Evolutionary conservation across 306 rosid species (phyloP).

Genomic region (Parietaria judaica): DNA sequence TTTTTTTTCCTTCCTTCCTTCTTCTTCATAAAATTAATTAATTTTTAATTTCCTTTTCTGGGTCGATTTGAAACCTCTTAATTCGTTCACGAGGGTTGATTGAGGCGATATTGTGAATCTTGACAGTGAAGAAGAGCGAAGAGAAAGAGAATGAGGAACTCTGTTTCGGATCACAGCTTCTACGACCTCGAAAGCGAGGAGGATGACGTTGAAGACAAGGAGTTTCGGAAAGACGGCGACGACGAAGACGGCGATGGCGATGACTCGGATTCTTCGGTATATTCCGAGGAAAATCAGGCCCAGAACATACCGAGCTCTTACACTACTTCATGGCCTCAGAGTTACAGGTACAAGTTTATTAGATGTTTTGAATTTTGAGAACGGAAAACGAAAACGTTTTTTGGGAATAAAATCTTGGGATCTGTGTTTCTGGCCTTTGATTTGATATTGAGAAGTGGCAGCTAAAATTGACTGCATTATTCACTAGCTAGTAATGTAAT

Average conservation of each 20-base stretch:
- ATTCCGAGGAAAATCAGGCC: constrained; percentile 41
- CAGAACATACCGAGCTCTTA: constrained; percentile 58
- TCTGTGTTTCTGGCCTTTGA: too few species aligned
- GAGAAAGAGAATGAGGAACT: constrained; percentile 53
- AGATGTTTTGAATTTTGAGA: too few species aligned
- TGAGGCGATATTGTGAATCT: background rate
- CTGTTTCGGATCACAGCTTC: constrained; percentile 66
- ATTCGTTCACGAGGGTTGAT: background rate
- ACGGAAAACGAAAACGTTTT: too few species aligned
- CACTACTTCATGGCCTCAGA: constrained; percentile 84
- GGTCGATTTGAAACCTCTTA: background rate
- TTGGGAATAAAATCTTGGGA: background rate
- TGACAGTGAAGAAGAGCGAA: background rate
- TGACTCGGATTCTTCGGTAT: constrained; percentile 71
- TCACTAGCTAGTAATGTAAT: too few species aligned
- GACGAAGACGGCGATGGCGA: constrained; percentile 60
- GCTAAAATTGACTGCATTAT: too few species aligned
- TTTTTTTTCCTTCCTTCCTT: background rate
- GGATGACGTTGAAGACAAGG: constrained; percentile 48
- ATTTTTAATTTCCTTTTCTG: background rate
- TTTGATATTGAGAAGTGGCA: too few species aligned
- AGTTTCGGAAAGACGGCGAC: constrained; percentile 38
- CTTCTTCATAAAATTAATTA: background rate
- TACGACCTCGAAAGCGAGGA: constrained; percentile 66
- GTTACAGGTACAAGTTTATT: constrained; percentile 54